These are phyloP conservation scores for Pseudogymnoascus sp. DNA, from an alignment of 2,329 filamentous ascomycete genomes.

Conservation along the genomic window DNA sequence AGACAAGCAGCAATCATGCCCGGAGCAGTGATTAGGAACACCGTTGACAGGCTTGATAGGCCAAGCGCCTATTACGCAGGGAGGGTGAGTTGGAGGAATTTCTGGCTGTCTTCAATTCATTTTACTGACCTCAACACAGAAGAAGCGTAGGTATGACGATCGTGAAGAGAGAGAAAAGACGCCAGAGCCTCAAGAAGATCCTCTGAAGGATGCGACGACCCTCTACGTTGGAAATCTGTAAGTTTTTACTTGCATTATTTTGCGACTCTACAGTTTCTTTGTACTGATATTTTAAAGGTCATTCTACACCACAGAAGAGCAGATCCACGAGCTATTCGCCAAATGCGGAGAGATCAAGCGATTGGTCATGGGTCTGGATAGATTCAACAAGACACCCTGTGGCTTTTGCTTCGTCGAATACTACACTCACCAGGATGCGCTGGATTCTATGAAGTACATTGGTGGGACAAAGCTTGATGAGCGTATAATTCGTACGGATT, in stretches of 20 bases:
- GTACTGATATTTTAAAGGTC: constrained; percentile 48
- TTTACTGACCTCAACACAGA: constrained; percentile 40
- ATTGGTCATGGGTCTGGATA: constrained; percentile 93
- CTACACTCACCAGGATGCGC: constrained; percentile 92
- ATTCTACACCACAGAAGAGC: constrained; percentile 98
- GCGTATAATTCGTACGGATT: constrained; percentile 87
- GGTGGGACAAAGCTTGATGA: constrained; percentile 97
- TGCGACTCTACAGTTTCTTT: background rate
- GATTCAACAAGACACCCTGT: constrained; percentile 95
- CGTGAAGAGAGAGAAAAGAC: constrained; percentile 41
- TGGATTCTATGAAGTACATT: constrained; percentile 98
- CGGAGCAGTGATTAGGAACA: constrained; percentile 45
- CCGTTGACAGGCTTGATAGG: constrained; percentile 86
- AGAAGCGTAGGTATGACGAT: constrained; percentile 50
- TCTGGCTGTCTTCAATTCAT: constrained; percentile 14
- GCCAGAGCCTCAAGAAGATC: constrained; percentile 58
- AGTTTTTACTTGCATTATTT: constrained; percentile 30
- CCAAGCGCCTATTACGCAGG: constrained; percentile 89
- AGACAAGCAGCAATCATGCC: constrained; percentile 27
- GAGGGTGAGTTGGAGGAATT: constrained; percentile 52
- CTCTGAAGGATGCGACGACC: constrained; percentile 80
- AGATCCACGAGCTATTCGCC: constrained; percentile 93
- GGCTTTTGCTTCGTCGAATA: constrained; percentile 99
- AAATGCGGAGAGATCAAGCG: constrained; percentile 98
- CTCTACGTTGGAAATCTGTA: constrained; percentile 97